phyloP scores from a whole-genome alignment of 768 basidiomycete genomes.

The Tylopilus felleus region DNA sequence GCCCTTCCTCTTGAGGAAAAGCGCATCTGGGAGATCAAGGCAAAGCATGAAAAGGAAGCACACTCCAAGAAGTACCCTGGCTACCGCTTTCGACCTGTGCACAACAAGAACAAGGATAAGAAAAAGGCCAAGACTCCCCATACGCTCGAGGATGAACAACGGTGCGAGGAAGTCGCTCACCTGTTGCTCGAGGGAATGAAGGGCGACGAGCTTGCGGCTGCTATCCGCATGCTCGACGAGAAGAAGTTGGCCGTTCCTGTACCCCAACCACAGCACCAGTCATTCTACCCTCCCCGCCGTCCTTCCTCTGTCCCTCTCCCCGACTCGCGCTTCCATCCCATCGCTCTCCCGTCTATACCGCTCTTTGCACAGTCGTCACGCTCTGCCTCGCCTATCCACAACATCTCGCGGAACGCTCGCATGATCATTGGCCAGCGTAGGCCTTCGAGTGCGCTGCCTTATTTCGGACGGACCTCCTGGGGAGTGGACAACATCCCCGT shows the following conservation, averaged over 20 bases:
- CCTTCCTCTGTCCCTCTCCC: conserved; percentile 64
- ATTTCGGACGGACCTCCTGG: conserved; percentile 27
- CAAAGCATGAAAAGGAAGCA: conserved; percentile 69
- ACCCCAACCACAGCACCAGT: conserved; percentile 6
- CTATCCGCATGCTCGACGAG: conserved; percentile 52
- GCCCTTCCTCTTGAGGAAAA: conserved; percentile 68
- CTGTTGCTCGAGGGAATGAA: conserved; percentile 67
- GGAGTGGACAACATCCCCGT: conserved; percentile 28
- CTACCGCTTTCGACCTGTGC: conserved; percentile 47
- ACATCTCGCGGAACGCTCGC: conserved; percentile 44
- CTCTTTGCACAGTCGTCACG: conserved; percentile 41
- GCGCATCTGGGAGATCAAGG: conserved; percentile 66
- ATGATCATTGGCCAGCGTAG: conserved; percentile 44
- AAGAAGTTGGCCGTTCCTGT: not conserved
- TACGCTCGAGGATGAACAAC: conserved; percentile 28
- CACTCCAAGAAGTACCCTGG: conserved; percentile 69
- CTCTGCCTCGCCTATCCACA: conserved; percentile 42
- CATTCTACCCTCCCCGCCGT: conserved; percentile 44
- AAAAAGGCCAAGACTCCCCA: conserved; percentile 29
- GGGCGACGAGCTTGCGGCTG: conserved; percentile 62
- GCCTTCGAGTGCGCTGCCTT: conserved; percentile 47
- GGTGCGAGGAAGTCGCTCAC: conserved; percentile 55
- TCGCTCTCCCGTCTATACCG: conserved; percentile 43
- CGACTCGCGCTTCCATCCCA: conserved; percentile 36
- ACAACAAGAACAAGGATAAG: conserved; percentile 47